phyloP scores from a whole-genome alignment of 2,329 filamentous ascomycete genomes.

The Ilyonectria mors-panacis region DNA sequence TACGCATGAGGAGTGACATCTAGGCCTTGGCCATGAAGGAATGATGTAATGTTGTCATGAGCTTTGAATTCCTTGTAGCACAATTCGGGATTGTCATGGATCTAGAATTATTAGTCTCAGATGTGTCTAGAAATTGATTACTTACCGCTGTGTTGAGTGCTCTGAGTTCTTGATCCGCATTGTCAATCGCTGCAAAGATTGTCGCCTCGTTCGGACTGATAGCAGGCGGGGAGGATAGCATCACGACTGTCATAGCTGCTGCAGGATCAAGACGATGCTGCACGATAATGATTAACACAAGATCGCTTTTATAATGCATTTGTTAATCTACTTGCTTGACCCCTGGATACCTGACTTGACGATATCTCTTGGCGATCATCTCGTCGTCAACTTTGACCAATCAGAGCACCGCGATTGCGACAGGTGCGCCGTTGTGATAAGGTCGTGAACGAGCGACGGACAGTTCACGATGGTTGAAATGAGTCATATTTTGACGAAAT shows the following conservation, averaged over 20 bases:
- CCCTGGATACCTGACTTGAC: neutral
- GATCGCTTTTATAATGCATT: neutral
- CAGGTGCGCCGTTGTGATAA: neutral
- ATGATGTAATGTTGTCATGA: slow-evolving; percentile 9
- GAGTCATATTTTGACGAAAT: neutral
- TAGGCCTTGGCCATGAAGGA: neutral
- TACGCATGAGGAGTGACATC: neutral
- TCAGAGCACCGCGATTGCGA: neutral
- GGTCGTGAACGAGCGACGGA: neutral
- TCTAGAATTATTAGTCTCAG: neutral
- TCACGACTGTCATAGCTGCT: neutral
- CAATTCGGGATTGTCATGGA: slow-evolving; percentile 13
- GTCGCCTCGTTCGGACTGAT: neutral
- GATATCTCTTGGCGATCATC: neutral
- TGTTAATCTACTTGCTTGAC: neutral
- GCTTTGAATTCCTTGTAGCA: slow-evolving; percentile 18
- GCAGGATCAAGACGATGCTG: neutral
- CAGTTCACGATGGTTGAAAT: neutral
- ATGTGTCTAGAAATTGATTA: neutral
- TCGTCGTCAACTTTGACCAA: slow-evolving; percentile 9
- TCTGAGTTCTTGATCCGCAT: neutral
- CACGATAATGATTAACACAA: neutral
- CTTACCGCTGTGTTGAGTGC: neutral
- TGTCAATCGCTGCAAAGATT: neutral
- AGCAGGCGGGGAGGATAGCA: neutral